Evolutionary conservation across 306 rosid species (phyloP).

Genomic region (Hylodesmum podocarpum): DNA sequence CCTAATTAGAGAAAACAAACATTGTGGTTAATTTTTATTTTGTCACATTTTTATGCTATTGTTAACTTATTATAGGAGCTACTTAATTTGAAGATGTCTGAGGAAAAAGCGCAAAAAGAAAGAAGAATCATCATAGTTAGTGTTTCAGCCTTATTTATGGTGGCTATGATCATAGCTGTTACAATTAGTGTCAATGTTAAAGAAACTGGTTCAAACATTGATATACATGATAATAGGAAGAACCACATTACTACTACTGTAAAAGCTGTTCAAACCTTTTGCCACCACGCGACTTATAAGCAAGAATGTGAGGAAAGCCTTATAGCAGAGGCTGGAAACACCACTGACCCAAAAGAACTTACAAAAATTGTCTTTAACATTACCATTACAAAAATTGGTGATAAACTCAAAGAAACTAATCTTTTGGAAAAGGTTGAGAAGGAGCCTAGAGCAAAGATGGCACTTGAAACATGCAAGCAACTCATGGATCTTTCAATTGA

Average conservation of each 20-base stretch:
- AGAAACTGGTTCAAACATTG: background rate
- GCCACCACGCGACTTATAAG: no score
- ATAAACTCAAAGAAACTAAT: constrained; percentile 36
- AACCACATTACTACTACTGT: background rate
- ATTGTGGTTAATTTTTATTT: no score
- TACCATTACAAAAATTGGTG: background rate
- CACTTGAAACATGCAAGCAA: constrained; percentile 58
- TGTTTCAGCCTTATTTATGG: background rate
- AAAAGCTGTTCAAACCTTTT: no score
- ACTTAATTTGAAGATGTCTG: background rate
- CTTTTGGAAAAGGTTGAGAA: constrained; percentile 43
- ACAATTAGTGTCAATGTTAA: background rate
- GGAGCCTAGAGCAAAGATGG: constrained; percentile 54
- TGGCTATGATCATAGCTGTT: background rate
- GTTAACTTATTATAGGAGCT: background rate
- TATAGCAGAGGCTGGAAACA: background rate
- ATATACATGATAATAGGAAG: background rate
- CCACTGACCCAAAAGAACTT: background rate
- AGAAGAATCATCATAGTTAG: background rate
- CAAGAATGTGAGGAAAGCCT: no score
- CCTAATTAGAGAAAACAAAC: no score
- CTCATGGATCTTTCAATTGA: constrained; percentile 46
- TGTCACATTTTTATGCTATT: background rate
- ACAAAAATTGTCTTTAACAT: background rate
- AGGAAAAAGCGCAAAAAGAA: background rate